phyloP scores from a whole-genome alignment of 1,139 yeast species.

The Lodderomyces beijingensis region DNA sequence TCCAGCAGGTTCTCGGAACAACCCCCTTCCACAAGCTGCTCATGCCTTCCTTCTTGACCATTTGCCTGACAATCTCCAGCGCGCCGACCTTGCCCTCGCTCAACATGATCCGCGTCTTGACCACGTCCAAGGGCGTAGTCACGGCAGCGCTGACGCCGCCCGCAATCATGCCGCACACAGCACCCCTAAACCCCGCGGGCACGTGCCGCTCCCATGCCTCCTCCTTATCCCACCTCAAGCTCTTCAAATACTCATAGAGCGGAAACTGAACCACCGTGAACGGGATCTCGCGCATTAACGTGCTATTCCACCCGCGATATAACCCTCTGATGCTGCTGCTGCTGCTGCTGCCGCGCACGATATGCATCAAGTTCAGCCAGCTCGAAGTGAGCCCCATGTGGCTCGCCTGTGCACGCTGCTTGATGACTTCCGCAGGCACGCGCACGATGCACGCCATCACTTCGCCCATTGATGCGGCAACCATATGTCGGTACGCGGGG shows the following conservation, averaged over 20 bases:
- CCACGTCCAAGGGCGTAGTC: conserved; percentile 90
- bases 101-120: conserved; percentile 89
- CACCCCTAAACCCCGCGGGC: conserved; percentile 57
- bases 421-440: conserved; percentile 95
- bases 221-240: background rate
- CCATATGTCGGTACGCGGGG: conserved; percentile 56
- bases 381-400: conserved; percentile 48
- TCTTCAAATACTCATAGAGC: conserved; percentile 76
- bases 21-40: conserved; percentile 73
- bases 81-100: conserved; percentile 41
- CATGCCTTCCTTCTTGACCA: conserved; percentile 63
- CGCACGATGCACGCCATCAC: conserved; percentile 88
- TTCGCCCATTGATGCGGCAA: conserved; percentile 85
- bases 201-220: conserved; percentile 22
- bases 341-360: conserved; percentile 50
- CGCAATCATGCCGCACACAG: conserved; percentile 89
- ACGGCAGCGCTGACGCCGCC: conserved; percentile 93
- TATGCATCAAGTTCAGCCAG: conserved; percentile 58
- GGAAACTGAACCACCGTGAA: conserved; percentile 96
- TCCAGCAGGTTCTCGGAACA: conserved; percentile 96
- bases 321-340: conserved; percentile 49
- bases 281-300: conserved; percentile 92
- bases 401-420: conserved; percentile 87
- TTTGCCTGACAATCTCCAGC: conserved; percentile 37
- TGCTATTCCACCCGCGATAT: conserved; percentile 90